Evolutionary conservation across 2,329 filamentous ascomycete species (phyloP).

Genomic region (Paracoccidioides brasiliensis): DNA sequence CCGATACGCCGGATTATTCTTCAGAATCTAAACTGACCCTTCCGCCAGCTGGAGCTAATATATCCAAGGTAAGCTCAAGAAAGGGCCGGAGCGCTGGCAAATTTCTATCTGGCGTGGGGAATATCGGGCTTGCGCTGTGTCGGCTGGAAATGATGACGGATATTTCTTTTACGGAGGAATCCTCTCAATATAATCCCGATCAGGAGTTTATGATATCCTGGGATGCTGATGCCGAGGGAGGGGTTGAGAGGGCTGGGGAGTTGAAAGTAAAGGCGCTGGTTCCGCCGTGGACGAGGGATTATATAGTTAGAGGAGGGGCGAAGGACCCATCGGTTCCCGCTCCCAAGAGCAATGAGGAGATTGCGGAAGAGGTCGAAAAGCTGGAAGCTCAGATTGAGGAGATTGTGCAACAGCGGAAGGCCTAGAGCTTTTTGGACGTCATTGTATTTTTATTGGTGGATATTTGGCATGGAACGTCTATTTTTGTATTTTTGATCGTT

Average conservation of each 20-base stretch:
- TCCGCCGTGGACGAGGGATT: slow-evolving; percentile 55
- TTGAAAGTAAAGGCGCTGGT: slow-evolving; percentile 66
- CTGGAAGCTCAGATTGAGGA: slow-evolving; percentile 15
- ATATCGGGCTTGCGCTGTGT: slow-evolving; percentile 76
- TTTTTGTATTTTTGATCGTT: background rate
- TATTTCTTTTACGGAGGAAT: slow-evolving; percentile 55
- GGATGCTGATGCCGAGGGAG: slow-evolving; percentile 33
- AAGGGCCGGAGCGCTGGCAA: slow-evolving; percentile 63
- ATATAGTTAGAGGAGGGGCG: slow-evolving; percentile 27
- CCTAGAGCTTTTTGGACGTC: background rate
- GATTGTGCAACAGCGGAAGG: background rate
- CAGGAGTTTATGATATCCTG: slow-evolving; percentile 50
- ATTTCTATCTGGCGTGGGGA: slow-evolving; percentile 66
- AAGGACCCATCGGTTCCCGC: slow-evolving; percentile 23
- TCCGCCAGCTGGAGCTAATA: slow-evolving; percentile 36
- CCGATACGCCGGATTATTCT: slow-evolving; percentile 35
- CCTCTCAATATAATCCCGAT: slow-evolving; percentile 44
- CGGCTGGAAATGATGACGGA: slow-evolving; percentile 85
- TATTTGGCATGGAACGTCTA: background rate
- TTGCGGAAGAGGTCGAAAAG: slow-evolving; percentile 24
- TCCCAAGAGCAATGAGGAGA: slow-evolving; percentile 23
- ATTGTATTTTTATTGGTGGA: background rate
- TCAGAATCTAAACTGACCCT: slow-evolving; percentile 16
- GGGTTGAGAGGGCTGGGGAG: slow-evolving; percentile 25
- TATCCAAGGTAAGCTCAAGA: slow-evolving; percentile 38